These are phyloP conservation scores for Stephanodiscus minutulus DNA, from an alignment of 108 stramenopile species.

Conservation along the genomic window DNA sequence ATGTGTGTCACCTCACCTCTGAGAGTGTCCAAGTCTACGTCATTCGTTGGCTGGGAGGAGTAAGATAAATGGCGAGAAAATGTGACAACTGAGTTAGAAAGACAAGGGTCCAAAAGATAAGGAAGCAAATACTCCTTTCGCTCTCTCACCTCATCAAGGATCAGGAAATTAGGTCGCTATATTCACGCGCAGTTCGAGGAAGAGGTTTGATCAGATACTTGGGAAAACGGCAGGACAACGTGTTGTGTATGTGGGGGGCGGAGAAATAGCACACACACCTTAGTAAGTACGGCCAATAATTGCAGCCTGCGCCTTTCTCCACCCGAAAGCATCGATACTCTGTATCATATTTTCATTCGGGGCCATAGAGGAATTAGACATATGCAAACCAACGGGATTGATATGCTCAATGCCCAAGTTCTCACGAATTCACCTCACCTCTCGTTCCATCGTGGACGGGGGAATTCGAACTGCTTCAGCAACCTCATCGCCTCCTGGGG, in stretches of 20 bases:
- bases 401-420: background rate
- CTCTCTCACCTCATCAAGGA: slow-evolving; percentile 39
- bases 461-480: slow-evolving; percentile 78
- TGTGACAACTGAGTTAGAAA: background rate
- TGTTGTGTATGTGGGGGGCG: background rate
- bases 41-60: slow-evolving; percentile 69
- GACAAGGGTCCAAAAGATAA: background rate
- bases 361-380: background rate
- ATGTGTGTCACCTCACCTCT: slow-evolving; percentile 3
- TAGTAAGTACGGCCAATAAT: slow-evolving; percentile 70
- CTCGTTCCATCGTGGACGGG: slow-evolving; percentile 69
- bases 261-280: slow-evolving; percentile 23
- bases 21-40: slow-evolving; percentile 84
- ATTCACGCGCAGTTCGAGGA: background rate
- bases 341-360: background rate
- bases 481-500: slow-evolving; percentile 77
- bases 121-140: background rate
- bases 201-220: background rate
- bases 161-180: slow-evolving; percentile 73
- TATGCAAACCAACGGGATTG: too few species aligned
- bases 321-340: slow-evolving; percentile 74
- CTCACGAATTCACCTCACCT: slow-evolving; percentile 21
- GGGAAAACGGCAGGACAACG: background rate
- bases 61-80: background rate
- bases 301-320: slow-evolving; percentile 85